Base-by-base conservation (phyloP, 108 stramenopile species). In the Pseudonitzschia delicatissima region DNA sequence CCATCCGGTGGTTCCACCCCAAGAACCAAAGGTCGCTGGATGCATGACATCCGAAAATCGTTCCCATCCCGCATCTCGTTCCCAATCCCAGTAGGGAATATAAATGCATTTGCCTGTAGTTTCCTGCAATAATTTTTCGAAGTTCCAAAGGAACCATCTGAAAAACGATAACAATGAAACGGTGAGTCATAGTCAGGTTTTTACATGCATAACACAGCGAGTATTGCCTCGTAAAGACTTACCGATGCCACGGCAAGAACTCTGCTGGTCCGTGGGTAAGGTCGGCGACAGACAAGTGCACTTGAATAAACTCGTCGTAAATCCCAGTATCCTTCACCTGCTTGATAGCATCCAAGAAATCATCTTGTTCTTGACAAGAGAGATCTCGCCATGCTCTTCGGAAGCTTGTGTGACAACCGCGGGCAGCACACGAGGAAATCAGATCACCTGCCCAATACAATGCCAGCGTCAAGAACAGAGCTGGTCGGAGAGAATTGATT, bases 11-110 rank as follows among this genome's bases (percentile, higher is more conserved):
- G 60, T 42, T 11, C n/a, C 35, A 5, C 60, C 39, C 60, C 60
- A 61, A 18, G 39, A 13, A 31, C 63, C 63, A 48, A 64, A 64
- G 28, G 63, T 48, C 4, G 32, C 45, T 9, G 44, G 13, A 17
- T 48, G 32, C 39, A 64, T 20, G 12, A 64, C 47, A 29, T 45
- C 45, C 45, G 63, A 45, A n/a, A 32, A 17, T 23, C 37, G 6
- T 32, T 64, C 45, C 45, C 63, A 45, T 45, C 32, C 26, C 8
- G 63, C 8, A 45, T 49, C 63, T 4, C 63, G 44, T 23, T 64
- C 63, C 63, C 63, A 64, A 32, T 64, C 63, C 63, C 63, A 64
- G 44, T 64, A 64, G 21, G 63, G 63, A 20, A 64, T 26, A 31
- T 45, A 48, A 11, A 64, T 64, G 32, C 63, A 64, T 40, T 9